These are phyloP conservation scores for Teratosphaeria pseudoeucalypti DNA, from an alignment of 2,329 filamentous ascomycete species.

Conservation along the genomic window DNA sequence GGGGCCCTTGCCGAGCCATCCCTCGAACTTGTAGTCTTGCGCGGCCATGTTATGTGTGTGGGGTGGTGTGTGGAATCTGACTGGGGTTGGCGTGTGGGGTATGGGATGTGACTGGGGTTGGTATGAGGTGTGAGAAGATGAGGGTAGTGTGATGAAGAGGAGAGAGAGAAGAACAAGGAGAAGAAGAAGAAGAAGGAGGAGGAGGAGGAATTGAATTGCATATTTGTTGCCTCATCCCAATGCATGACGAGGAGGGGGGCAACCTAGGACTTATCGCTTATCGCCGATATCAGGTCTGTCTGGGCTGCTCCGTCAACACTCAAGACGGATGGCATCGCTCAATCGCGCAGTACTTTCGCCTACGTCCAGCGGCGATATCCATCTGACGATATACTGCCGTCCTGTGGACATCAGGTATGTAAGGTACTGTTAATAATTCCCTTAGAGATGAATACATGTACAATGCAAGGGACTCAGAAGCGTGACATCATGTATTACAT, in stretches of 20 bases:
- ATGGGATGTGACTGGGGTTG: not conserved
- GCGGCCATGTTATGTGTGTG: not conserved
- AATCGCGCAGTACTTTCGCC: not conserved
- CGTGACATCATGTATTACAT: not conserved
- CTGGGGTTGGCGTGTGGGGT: not conserved
- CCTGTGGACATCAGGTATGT: not conserved
- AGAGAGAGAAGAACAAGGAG: not conserved
- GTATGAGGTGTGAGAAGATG: not conserved
- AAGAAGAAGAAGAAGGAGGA: not conserved
- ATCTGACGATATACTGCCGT: not conserved
- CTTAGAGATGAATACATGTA: not conserved
- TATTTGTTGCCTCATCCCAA: not conserved
- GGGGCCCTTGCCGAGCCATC: conserved; percentile 46
- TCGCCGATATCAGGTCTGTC: not conserved
- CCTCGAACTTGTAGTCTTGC: conserved; percentile 37
- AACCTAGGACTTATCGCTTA: not conserved
- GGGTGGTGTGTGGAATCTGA: not conserved
- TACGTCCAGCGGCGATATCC: not conserved
- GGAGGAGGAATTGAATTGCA: not conserved
- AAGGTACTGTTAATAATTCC: not conserved
- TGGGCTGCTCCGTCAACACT: not conserved
- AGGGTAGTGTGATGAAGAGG: too few relatives aligned
- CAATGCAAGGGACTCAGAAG: not conserved
- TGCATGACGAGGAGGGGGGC: not conserved
- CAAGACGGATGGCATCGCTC: not conserved